A percentile compares a stretch with the other conserved stretches of the same genome.
phyloP scores from a whole-genome alignment of 495 filamentous ascomycete species.

The Xanthoparmelia taractica region DNA sequence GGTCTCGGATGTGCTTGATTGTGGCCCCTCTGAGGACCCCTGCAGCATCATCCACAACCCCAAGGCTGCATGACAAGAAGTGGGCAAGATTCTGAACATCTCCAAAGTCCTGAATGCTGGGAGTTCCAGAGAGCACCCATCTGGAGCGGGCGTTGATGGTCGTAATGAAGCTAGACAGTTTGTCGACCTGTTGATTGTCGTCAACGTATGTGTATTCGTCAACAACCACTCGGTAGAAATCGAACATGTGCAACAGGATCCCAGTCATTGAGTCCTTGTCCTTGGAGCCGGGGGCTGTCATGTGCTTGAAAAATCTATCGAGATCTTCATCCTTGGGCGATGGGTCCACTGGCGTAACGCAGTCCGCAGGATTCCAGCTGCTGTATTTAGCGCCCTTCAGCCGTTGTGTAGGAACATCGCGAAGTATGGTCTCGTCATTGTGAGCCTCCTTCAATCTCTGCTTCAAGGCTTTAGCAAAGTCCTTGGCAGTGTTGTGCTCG shows the following conservation, averaged over 20 bases:
- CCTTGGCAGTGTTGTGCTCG: constrained; percentile 23
- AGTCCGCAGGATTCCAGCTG: constrained; percentile 11
- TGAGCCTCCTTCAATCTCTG: constrained; percentile 26
- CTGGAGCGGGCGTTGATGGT: constrained; percentile 43
- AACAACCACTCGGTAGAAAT: constrained; percentile 55
- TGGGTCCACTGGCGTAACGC: constrained; percentile 11
- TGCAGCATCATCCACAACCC: constrained; percentile 42
- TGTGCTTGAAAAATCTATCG: background rate
- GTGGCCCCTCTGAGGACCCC: constrained; percentile 30
- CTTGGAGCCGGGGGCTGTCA: background rate
- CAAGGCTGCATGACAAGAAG: constrained; percentile 49
- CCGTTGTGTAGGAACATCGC: constrained; percentile 31
- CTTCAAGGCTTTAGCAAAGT: constrained; percentile 29
- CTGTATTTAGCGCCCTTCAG: constrained; percentile 28
- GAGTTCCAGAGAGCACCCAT: constrained; percentile 66
- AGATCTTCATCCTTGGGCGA: no score
- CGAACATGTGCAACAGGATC: constrained; percentile 51
- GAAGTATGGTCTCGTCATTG: constrained; percentile 11
- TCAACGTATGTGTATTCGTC: constrained; percentile 60
- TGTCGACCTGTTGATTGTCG: constrained; percentile 26
- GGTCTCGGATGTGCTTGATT: constrained; percentile 28
- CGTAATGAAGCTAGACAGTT: constrained; percentile 22
- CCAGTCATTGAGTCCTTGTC: background rate
- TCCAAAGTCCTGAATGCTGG: constrained; percentile 47
- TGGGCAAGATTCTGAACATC: constrained; percentile 52